Base-by-base conservation (phyloP, 768 basidiomycete species). In the Daedaleopsis nitida region DNA sequence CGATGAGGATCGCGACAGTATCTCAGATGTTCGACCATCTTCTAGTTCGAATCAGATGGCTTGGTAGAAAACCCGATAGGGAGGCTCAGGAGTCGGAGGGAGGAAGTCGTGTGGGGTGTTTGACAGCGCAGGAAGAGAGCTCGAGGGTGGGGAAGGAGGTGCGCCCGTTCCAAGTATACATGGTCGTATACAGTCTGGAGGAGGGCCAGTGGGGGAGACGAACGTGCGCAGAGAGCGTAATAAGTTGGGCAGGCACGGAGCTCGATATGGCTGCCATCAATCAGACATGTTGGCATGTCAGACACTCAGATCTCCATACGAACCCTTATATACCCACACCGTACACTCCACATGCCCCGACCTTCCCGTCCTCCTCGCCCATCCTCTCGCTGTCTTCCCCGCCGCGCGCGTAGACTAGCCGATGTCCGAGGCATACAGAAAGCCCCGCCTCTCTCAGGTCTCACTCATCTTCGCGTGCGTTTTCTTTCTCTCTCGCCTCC, bases 401-500 rank as follows among this genome's bases (percentile, higher is more conserved):
- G 42, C 57, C 49, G 55, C 55, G 62, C 55, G 54, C 54, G 54
- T 55, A 39, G 62, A 55, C 19, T 39, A 53, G 52, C 53, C 49
- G 37, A 59, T 59, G 58, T 49, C 56, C 44, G 47, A 61, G 54
- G 37, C 44, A 37, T 43, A 45, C 52, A 58, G 37, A 38, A 65
- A 59, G 52, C 57, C 57, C 34, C 27, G 65, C 53, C 70, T 83
- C 14, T 75, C 74, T 65, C 82, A 85, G 63, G 86, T 94, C 62
- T 91, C 90, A 54, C 85, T 94, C 71, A 91, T 94, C 70, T 94
- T 94, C 70, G 91, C 91, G 91, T 92, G 65, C 52, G 87, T 80
- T 19, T 10, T 23, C 8, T 39, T 14, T 50, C 23, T 50, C 21
- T 49, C 13, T 44, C 9, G 8, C 21, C n/a, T 35, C 17, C 6